phyloP scores from a whole-genome alignment of 306 rosid species.

The Fragaria ananassa region DNA sequence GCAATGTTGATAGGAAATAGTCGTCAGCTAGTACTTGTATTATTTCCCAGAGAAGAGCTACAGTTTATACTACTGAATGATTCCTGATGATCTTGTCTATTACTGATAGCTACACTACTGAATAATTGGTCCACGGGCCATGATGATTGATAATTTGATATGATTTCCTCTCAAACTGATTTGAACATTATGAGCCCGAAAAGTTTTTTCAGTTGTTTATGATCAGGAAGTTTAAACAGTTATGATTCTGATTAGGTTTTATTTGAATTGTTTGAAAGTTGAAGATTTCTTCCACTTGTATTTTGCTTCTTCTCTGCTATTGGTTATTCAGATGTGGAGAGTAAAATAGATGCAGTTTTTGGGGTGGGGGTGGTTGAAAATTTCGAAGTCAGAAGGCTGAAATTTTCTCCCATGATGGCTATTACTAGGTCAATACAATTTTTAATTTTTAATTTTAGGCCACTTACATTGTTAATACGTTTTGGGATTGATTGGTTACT shows the following conservation, averaged over 20 bases:
- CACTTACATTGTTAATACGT: background rate
- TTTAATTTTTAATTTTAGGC: background rate
- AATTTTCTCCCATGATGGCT: background rate
- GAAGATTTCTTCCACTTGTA: no score
- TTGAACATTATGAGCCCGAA: background rate
- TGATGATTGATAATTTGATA: background rate
- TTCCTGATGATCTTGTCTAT: slow-evolving; percentile 4
- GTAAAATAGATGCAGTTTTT: background rate
- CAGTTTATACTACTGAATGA: background rate
- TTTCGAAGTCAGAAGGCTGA: background rate
- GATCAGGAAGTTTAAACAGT: background rate
- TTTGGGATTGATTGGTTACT: background rate
- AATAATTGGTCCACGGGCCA: slow-evolving; percentile 14
- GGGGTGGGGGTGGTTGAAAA: background rate
- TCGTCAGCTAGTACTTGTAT: background rate
- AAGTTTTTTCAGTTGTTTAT: no score
- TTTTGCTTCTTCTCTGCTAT: background rate
- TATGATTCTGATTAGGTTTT: background rate
- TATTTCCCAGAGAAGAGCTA: slow-evolving; percentile 5
- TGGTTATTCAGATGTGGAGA: background rate
- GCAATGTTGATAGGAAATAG: background rate
- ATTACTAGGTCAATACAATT: background rate
- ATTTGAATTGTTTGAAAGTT: background rate
- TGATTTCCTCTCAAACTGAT: background rate
- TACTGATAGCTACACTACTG: background rate